Conservation (phyloP, 2,329 filamentous ascomycete genomes). For the Pseudogymnoascus sp. region DNA sequence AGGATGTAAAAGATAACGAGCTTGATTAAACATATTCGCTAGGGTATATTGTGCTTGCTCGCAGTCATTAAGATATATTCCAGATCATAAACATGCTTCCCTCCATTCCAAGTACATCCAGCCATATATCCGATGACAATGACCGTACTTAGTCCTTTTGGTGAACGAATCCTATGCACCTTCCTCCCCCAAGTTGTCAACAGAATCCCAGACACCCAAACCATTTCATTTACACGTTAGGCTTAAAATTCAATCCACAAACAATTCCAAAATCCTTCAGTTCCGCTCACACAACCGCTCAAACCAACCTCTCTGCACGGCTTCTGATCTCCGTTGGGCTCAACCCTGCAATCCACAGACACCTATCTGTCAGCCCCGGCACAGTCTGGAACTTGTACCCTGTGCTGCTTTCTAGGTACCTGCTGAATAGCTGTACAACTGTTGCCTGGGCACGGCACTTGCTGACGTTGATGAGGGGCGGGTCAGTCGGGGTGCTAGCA, state of each 20-base stretch:
- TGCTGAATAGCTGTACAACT: slow-evolving; percentile 71
- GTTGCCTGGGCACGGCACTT: slow-evolving; percentile 67
- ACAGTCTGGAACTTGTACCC: slow-evolving; percentile 68
- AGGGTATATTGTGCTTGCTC: slow-evolving; percentile 1
- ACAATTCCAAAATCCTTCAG: not conserved
- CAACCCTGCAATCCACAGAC: slow-evolving; percentile 77
- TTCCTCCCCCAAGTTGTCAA: not conserved
- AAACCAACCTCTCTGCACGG: not conserved
- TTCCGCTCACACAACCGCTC: not conserved
- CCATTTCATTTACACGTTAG: not conserved
- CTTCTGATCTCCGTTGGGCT: slow-evolving; percentile 65
- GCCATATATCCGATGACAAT: not conserved
- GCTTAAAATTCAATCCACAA: slow-evolving; percentile 4
- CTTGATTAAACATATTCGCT: not conserved
- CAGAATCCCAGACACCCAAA: not conserved
- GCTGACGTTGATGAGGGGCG: slow-evolving; percentile 76
- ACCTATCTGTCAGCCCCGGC: slow-evolving; percentile 70
- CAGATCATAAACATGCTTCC: not conserved
- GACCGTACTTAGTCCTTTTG: not conserved
- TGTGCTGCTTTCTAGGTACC: slow-evolving; percentile 72
- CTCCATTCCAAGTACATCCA: not conserved
- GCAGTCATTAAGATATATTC: slow-evolving; percentile 7
- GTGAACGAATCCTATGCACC: not conserved
- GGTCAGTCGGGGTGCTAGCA: slow-evolving; percentile 55
- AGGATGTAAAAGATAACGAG: not conserved